Evolutionary conservation across 2,329 filamentous ascomycete genomes (phyloP).

Genomic region (Gaeumannomyces sp.): DNA sequence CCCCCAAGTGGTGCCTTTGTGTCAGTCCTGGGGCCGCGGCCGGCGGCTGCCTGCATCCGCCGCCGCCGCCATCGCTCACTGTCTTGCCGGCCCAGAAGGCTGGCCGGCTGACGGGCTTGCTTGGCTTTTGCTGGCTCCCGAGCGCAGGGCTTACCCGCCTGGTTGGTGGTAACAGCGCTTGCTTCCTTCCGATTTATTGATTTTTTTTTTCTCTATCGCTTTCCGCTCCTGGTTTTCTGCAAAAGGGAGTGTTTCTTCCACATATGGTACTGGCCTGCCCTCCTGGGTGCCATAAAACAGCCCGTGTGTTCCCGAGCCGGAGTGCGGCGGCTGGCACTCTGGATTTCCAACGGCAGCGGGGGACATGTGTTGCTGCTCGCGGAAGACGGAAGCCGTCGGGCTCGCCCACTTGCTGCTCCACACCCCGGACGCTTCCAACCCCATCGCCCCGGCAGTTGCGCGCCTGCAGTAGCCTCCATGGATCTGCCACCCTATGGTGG

Average conservation of each 20-base stretch:
- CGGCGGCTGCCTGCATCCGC: too few species aligned
- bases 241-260: too few species aligned
- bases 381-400: not conserved
- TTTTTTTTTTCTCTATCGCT: too few species aligned
- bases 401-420: not conserved
- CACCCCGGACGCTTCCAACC: not conserved
- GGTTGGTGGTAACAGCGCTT: too few species aligned
- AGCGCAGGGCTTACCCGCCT: too few species aligned
- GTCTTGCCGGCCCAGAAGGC: not conserved
- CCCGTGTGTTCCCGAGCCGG: not conserved
- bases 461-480: not conserved
- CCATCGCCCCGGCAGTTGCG: not conserved
- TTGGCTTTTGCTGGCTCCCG: too few species aligned
- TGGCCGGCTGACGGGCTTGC: not conserved
- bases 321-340: not conserved
- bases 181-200: too few species aligned
- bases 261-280: too few species aligned
- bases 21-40: too few species aligned
- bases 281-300: too few species aligned
- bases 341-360: not conserved
- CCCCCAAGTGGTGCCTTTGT: not conserved
- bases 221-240: too few species aligned
- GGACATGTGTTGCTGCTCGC: not conserved
- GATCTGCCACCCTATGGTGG: not conserved
- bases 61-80: not conserved